phyloP scores from a whole-genome alignment of 345 rosid genomes.

The Isatis tinctoria region DNA sequence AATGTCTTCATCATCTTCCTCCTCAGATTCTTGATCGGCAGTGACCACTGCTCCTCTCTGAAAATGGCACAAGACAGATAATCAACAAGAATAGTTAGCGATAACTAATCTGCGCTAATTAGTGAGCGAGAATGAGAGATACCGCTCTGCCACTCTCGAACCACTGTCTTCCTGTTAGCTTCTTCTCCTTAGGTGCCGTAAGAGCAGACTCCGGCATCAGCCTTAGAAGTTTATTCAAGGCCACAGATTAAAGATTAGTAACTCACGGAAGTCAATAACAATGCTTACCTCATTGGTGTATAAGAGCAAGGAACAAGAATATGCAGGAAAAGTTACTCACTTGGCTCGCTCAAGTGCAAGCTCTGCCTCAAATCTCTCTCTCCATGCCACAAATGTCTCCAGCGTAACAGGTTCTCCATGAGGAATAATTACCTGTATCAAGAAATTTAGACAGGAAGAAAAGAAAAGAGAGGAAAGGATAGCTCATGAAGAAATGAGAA shows the following conservation, averaged over 20 bases:
- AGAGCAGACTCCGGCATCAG: slow-evolving; percentile 93
- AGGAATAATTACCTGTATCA: slow-evolving; percentile 70
- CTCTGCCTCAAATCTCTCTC: slow-evolving; percentile 97
- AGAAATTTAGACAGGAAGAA: slow-evolving; percentile 4
- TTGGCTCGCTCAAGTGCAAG: slow-evolving; percentile 96
- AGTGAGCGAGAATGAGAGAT: slow-evolving; percentile 3
- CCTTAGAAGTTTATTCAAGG: slow-evolving; percentile 38
- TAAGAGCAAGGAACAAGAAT: background rate
- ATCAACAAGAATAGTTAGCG: background rate
- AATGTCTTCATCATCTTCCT: slow-evolving; percentile 81
- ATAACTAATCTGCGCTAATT: background rate
- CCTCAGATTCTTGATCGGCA: slow-evolving; percentile 54
- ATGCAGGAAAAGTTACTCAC: slow-evolving; percentile 44
- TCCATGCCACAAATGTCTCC: slow-evolving; percentile 91
- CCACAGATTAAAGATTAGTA: background rate
- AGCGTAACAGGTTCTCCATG: slow-evolving; percentile 98
- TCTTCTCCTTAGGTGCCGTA: slow-evolving; percentile 71
- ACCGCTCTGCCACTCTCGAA: slow-evolving; percentile 91
- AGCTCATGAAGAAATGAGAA: background rate
- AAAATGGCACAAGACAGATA: background rate
- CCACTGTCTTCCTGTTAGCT: slow-evolving; percentile 89
- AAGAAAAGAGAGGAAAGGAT: slow-evolving; percentile 12
- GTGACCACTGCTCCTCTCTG: slow-evolving; percentile 76
- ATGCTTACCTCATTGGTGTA: background rate
- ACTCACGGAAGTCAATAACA: background rate